Conservation (phyloP, 257 asterid genomes). For the Ilex aquifolium region DNA sequence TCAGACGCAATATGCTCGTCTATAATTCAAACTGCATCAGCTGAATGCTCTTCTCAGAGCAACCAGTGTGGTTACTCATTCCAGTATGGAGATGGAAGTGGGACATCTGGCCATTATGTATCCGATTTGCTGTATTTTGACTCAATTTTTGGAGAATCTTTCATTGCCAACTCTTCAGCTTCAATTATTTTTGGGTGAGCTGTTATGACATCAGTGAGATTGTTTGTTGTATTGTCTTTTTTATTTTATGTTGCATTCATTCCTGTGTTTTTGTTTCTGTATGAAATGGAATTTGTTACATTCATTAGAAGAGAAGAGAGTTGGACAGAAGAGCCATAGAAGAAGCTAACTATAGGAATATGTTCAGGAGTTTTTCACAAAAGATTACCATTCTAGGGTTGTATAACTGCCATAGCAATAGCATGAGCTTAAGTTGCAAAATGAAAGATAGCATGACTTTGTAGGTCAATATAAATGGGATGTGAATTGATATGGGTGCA, state of each 20-base stretch:
- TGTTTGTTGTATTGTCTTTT: too few relatives aligned
- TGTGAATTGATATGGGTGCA: too few relatives aligned
- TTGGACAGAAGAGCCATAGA: too few relatives aligned
- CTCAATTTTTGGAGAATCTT: constrained; percentile 59
- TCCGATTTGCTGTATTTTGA: constrained; percentile 69
- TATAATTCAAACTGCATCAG: constrained; percentile 48
- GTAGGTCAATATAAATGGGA: too few relatives aligned
- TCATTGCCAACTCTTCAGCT: constrained; percentile 74
- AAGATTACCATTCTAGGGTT: too few relatives aligned
- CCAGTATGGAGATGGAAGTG: constrained; percentile 93
- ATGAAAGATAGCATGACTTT: too few relatives aligned
- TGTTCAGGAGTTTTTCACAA: too few relatives aligned
- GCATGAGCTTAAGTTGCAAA: too few relatives aligned
- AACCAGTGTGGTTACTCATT: constrained; percentile 74
- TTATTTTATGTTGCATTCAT: neutral
- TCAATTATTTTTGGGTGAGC: constrained; percentile 86
- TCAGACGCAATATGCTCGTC: constrained; percentile 60
- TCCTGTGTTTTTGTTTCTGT: neutral
- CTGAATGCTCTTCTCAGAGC: constrained; percentile 55
- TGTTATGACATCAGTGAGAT: neutral
- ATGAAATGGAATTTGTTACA: too few relatives aligned
- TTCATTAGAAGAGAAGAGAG: too few relatives aligned
- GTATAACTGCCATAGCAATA: too few relatives aligned
- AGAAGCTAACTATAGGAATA: too few relatives aligned
- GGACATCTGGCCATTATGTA: constrained; percentile 78